These are phyloP conservation scores for Schizophyllum amplum DNA, from an alignment of 1,284 basidiomycete genomes.

Conservation along the genomic window DNA sequence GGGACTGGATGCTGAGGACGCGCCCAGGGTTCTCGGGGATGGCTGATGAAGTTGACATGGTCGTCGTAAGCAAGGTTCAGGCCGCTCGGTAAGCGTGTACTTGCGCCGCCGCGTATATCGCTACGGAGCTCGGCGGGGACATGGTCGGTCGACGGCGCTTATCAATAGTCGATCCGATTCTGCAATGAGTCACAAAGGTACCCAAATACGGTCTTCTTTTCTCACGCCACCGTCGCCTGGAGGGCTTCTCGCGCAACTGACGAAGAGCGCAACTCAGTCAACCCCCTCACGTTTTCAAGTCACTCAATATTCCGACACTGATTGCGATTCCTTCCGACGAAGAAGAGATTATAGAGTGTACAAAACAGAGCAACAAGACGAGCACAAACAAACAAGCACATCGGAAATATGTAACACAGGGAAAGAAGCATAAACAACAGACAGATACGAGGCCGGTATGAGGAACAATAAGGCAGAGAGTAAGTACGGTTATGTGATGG, in stretches of 20 bases:
- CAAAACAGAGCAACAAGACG: neutral
- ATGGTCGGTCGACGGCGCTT: neutral
- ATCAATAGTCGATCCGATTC: neutral
- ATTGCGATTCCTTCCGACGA: neutral
- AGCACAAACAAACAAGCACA: neutral
- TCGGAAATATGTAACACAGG: neutral
- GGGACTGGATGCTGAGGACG: constrained; percentile 84
- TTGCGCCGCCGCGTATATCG: neutral
- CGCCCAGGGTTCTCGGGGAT: constrained; percentile 22
- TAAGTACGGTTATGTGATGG: too few species aligned
- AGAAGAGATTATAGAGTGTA: neutral
- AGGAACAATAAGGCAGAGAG: neutral
- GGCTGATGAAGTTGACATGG: neutral
- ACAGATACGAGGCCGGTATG: neutral
- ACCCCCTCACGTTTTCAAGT: neutral
- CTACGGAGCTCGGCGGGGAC: neutral
- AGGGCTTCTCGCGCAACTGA: too few species aligned
- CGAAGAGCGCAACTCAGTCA: too few species aligned
- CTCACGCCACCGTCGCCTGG: neutral
- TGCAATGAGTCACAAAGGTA: neutral
- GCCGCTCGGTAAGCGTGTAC: neutral
- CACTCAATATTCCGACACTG: neutral
- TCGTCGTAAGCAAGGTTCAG: neutral
- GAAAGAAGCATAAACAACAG: neutral
- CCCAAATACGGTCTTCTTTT: neutral